Base-by-base conservation (phyloP, 768 basidiomycete species). In the Phylloporus arenicola region DNA sequence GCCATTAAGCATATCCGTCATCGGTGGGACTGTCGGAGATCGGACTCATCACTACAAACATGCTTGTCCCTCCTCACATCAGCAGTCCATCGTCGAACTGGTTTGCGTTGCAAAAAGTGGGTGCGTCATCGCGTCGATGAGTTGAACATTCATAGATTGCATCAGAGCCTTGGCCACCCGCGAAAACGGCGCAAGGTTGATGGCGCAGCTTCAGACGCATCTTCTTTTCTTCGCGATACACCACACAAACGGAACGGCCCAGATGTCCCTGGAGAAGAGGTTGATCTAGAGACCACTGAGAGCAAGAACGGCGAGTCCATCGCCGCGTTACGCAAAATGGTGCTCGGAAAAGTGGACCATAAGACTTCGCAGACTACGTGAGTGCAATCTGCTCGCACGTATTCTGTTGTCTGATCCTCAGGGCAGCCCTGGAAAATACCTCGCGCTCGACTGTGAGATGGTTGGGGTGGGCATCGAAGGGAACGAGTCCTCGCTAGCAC, bases 371-470 rank as follows among this genome's bases (percentile, higher is more conserved):
- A 80, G 50, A 59, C 69, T 51, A 60, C 64, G 82, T 83, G 63
- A 65, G 80, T 64, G 7, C n/a, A 31, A 11, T 41, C 11, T n/a
- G 4, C 38, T 42, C 25, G 40, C 20, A 25, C n/a, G 24, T 1
- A 37, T 47, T 3, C n/a, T 39, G 20, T 30, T 30, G 4, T 57
- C 56, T 48, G 47, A 52, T 45, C 43, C 17, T 47, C 12, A 41
- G 47, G 19, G 35, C 47, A 83, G 84, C 42, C 80, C 81, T 4
- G 86, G 86, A 43, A 84, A 79, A 61, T 87, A 87, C 55, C 70
- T 96, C 38, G 83, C 92, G 0, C 72, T 99, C 25, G 95, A 99
- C 68, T 98, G 95, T 60, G 95, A 98, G 69, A 96, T 98, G 92
- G 94, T 98, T 11, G 93, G 93, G 5, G 79, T 95, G n/a, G 92